Evolutionary conservation across 164 flowering plant genomes (phyloP).

Genomic region (Santalum album): DNA sequence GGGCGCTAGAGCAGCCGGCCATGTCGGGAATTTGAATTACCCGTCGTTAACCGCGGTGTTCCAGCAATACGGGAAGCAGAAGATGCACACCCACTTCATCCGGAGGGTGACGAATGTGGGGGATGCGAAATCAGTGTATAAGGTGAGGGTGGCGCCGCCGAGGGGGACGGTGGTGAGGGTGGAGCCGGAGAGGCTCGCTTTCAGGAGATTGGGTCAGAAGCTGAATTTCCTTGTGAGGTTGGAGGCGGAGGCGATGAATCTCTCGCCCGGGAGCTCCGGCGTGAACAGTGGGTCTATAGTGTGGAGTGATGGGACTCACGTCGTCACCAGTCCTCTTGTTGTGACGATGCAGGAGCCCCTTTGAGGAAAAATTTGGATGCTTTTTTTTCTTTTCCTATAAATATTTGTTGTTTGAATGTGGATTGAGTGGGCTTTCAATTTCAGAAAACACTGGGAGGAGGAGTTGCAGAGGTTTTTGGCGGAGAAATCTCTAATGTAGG

Average conservation of each 20-base stretch:
- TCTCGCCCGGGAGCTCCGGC: slow-evolving; percentile 52
- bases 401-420: too few relatives aligned
- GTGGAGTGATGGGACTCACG: slow-evolving; percentile 81
- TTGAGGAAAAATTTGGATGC: too few relatives aligned
- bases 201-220: slow-evolving; percentile 66
- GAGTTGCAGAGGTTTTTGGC: too few relatives aligned
- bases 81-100: slow-evolving; percentile 68
- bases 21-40: slow-evolving; percentile 79
- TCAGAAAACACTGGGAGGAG: too few relatives aligned
- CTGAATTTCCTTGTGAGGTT: slow-evolving; percentile 65
- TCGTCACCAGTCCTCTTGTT: slow-evolving; percentile 71
- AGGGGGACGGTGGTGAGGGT: slow-evolving; percentile 51
- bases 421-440: too few relatives aligned
- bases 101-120: slow-evolving; percentile 85
- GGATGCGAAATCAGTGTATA: slow-evolving; percentile 45
- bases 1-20: slow-evolving; percentile 52
- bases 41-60: slow-evolving; percentile 71
- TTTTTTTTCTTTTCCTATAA: too few relatives aligned
- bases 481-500: too few relatives aligned
- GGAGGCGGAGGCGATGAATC: slow-evolving; percentile 32
- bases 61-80: slow-evolving; percentile 44
- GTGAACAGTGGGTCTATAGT: slow-evolving; percentile 47
- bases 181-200: slow-evolving; percentile 52
- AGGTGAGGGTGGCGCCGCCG: slow-evolving; percentile 43
- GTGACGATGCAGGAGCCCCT: slow-evolving; percentile 83